Evolutionary conservation across 2,329 filamentous ascomycete species (phyloP).

Genomic region (Pseudofabraea citricarpa): DNA sequence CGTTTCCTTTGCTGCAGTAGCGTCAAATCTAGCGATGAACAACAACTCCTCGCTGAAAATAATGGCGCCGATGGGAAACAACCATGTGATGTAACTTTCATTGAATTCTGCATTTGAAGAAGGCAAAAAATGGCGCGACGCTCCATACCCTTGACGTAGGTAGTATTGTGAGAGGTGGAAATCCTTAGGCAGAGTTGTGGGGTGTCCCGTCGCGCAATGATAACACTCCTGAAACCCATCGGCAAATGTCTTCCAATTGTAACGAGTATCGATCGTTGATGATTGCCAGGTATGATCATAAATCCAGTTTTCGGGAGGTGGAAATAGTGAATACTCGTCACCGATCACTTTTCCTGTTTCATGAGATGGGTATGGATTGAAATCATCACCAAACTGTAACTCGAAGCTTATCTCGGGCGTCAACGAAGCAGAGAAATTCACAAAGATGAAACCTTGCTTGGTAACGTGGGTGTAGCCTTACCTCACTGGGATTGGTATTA

Average conservation of each 20-base stretch:
- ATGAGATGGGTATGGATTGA: slow-evolving; percentile 19
- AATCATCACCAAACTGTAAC: slow-evolving; percentile 7
- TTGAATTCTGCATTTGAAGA: background rate
- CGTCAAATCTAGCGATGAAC: slow-evolving; percentile 4
- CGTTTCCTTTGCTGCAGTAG: slow-evolving; percentile 1
- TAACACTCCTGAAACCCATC: slow-evolving; percentile 50
- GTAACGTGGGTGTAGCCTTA: slow-evolving; percentile 30
- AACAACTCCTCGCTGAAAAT: slow-evolving; percentile 3
- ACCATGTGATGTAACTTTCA: slow-evolving; percentile 4
- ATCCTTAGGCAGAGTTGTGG: slow-evolving; percentile 14
- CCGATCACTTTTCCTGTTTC: slow-evolving; percentile 20
- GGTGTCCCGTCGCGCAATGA: slow-evolving; percentile 44
- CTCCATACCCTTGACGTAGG: slow-evolving; percentile 2
- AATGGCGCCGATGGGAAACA: slow-evolving; percentile 3
- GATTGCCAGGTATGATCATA: slow-evolving; percentile 8
- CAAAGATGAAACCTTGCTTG: slow-evolving; percentile 29
- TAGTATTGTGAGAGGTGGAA: slow-evolving; percentile 3
- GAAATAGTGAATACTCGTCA: slow-evolving; percentile 25
- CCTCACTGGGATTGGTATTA: too few species aligned
- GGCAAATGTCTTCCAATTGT: slow-evolving; percentile 11
- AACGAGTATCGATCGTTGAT: background rate
- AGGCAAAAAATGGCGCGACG: slow-evolving; percentile 2
- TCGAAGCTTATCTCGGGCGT: slow-evolving; percentile 17
- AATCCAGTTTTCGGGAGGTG: background rate
- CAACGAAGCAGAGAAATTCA: slow-evolving; percentile 26